A percentile compares a stretch with the other conserved stretches of the same genome.
Conservation (phyloP, 169 alveolate genomes). For the Plasmodium billcollinsi region DNA sequence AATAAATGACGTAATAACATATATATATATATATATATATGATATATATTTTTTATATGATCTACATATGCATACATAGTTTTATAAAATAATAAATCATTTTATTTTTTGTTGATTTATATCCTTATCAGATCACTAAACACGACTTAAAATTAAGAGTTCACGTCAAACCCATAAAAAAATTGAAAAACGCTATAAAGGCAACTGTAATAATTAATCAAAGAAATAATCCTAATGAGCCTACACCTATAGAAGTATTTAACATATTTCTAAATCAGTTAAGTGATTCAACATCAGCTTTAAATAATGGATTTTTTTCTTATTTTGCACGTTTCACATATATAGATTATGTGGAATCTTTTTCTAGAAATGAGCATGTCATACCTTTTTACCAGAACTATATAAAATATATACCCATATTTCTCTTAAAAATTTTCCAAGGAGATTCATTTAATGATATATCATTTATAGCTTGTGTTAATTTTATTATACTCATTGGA, state of each 20-base stretch:
- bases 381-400: slow-evolving; percentile 22
- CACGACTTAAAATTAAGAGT: slow-evolving; percentile 42
- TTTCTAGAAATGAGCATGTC: slow-evolving; percentile 34
- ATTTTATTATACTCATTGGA: slow-evolving; percentile 42
- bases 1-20: slow-evolving; percentile 23
- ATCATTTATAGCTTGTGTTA: slow-evolving; percentile 37
- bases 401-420: slow-evolving; percentile 35
- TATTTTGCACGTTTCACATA: slow-evolving; percentile 66
- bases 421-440: slow-evolving; percentile 24
- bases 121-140: slow-evolving; percentile 28
- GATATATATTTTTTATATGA: background rate
- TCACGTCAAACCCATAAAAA: slow-evolving; percentile 49
- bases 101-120: background rate
- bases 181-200: slow-evolving; percentile 55
- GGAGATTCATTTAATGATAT: slow-evolving; percentile 44
- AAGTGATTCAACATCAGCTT: slow-evolving; percentile 43
- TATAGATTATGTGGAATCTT: slow-evolving; percentile 53
- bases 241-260: slow-evolving; percentile 64
- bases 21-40: background rate
- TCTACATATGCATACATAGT: no score
- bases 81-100: no score
- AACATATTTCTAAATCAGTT: slow-evolving; percentile 58
- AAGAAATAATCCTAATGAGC: slow-evolving; percentile 45
- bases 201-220: slow-evolving; percentile 44
- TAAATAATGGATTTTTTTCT: slow-evolving; percentile 58